Conservation (phyloP, 768 basidiomycete genomes). For the Macrolepiota dolichaula region DNA sequence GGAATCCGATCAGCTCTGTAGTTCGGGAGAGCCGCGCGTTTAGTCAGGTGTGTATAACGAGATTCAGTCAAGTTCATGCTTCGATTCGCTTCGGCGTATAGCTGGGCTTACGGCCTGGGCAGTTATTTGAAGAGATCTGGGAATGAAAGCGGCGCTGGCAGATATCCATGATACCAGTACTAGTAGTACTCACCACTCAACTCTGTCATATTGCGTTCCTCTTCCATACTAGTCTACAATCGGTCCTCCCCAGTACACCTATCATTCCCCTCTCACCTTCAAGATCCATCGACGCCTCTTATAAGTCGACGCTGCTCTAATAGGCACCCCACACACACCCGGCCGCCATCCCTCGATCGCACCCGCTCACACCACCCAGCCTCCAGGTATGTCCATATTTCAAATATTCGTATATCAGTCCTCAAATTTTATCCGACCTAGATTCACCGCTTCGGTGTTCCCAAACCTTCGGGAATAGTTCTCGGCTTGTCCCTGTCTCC, state of each 20-base stretch:
- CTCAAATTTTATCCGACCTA: slow-evolving; percentile 7
- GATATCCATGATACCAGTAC: no score
- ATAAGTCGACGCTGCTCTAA: neutral
- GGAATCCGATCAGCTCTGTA: neutral
- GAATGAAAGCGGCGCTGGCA: slow-evolving; percentile 7
- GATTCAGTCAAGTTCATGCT: slow-evolving; percentile 6
- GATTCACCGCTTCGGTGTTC: neutral
- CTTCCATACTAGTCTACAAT: slow-evolving; percentile 10
- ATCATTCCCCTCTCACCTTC: neutral
- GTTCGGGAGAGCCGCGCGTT: slow-evolving; percentile 4
- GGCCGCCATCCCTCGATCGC: slow-evolving; percentile 8
- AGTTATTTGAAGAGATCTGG: slow-evolving; percentile 9
- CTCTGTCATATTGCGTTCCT: slow-evolving; percentile 2
- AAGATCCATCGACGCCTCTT: slow-evolving; percentile 10
- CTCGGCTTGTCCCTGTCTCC: neutral
- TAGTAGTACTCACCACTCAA: slow-evolving; percentile 1
- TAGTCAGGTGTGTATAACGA: slow-evolving; percentile 7
- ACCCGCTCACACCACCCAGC: neutral
- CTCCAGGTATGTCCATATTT: slow-evolving; percentile 4
- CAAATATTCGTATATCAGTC: neutral
- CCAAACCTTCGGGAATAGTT: neutral
- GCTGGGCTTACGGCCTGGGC: slow-evolving; percentile 7
- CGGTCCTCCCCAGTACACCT: slow-evolving; percentile 1
- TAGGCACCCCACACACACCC: neutral
- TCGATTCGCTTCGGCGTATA: slow-evolving; percentile 11